A percentile compares a stretch with the other conserved stretches of the same genome.
These are phyloP conservation scores for Fraxinus quadrangulata DNA, from an alignment of 257 asterid genomes.

Conservation along the genomic window DNA sequence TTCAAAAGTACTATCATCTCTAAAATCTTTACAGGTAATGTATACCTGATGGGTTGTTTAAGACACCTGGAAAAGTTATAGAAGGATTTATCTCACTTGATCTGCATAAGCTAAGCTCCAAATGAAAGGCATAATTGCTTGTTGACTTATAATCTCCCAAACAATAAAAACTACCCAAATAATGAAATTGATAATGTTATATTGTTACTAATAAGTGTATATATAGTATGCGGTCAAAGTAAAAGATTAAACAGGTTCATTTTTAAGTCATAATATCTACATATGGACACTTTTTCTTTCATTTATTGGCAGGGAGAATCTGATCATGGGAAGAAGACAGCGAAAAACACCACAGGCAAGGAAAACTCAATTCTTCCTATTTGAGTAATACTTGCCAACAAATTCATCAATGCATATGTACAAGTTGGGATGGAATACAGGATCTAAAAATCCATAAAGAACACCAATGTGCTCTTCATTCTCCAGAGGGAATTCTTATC, in stretches of 20 bases:
- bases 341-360: background rate
- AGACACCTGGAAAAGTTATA: background rate
- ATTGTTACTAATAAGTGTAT: background rate
- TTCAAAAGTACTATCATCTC: background rate
- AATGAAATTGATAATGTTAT: background rate
- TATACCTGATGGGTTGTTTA: background rate
- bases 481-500: background rate
- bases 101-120: background rate
- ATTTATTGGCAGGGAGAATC: background rate
- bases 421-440: slow-evolving; percentile 2
- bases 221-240: background rate
- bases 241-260: background rate
- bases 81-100: background rate
- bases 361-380: background rate
- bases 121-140: background rate
- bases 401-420: background rate
- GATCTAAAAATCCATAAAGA: slow-evolving; percentile 6
- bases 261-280: background rate
- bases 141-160: background rate
- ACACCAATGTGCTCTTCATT: background rate
- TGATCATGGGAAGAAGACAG: background rate
- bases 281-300: background rate
- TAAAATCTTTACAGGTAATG: background rate
- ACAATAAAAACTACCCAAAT: background rate
- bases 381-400: background rate